phyloP scores from a whole-genome alignment of 805 yeast species.

The Starmerella floris region DNA sequence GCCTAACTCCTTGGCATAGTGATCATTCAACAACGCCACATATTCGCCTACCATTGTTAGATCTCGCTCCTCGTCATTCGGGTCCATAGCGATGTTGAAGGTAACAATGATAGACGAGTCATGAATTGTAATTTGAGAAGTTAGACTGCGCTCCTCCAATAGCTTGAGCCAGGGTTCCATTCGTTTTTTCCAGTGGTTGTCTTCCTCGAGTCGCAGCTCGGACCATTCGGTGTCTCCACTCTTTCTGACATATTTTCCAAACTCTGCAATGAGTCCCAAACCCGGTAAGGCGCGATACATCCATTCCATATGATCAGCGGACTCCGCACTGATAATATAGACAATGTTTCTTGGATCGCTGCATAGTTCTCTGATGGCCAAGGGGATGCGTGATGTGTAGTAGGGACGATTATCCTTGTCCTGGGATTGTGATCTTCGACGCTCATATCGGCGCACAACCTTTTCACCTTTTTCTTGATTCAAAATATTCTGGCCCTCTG shows the following conservation, averaged over 20 bases:
- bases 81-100: slow-evolving; percentile 37
- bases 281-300: slow-evolving; percentile 53
- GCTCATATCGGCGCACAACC: background rate
- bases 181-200: slow-evolving; percentile 43
- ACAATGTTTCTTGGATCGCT: slow-evolving; percentile 49
- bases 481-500: background rate
- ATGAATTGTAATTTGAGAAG: slow-evolving; percentile 55
- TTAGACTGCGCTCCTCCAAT: slow-evolving; percentile 66
- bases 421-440: background rate
- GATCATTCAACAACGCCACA: slow-evolving; percentile 69
- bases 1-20: slow-evolving; percentile 38
- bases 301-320: slow-evolving; percentile 51
- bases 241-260: slow-evolving; percentile 60
- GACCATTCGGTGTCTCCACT: slow-evolving; percentile 35
- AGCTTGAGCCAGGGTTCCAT: slow-evolving; percentile 43
- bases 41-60: slow-evolving; percentile 65
- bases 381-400: slow-evolving; percentile 25
- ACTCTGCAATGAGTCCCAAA: slow-evolving; percentile 78
- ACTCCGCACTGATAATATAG: slow-evolving; percentile 55
- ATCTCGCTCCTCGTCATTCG: slow-evolving; percentile 41
- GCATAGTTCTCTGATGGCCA: slow-evolving; percentile 47
- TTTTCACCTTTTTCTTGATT: slow-evolving; percentile 1
- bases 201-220: slow-evolving; percentile 24
- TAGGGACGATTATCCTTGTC: slow-evolving; percentile 6
- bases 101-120: slow-evolving; percentile 69